Evolutionary conservation across 1,139 yeast genomes (phyloP).

Genomic region (Suhomyces guaymorum): DNA sequence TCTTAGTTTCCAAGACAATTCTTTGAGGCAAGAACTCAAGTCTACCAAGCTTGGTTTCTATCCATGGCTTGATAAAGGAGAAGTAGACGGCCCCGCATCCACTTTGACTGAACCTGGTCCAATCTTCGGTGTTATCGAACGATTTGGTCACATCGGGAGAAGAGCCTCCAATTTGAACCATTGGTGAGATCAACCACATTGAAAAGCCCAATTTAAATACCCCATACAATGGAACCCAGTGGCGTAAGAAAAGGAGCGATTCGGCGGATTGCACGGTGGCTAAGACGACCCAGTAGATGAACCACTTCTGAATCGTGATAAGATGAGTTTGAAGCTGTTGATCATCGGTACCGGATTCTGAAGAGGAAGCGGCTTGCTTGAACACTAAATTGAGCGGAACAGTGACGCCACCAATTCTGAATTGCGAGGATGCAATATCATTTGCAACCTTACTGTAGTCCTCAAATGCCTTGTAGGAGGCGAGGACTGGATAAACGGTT

Average conservation of each 20-base stretch:
- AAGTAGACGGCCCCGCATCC: constrained; percentile 46
- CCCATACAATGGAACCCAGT: constrained; percentile 51
- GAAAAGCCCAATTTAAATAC: constrained; percentile 42
- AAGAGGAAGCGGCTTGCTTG: constrained; percentile 18
- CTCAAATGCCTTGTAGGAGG: constrained; percentile 54
- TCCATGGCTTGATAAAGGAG: constrained; percentile 33
- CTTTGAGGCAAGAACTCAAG: constrained; percentile 6
- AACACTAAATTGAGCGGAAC: constrained; percentile 33
- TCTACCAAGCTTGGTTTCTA: constrained; percentile 23
- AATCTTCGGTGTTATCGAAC: constrained; percentile 19
- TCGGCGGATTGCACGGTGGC: constrained; percentile 38
- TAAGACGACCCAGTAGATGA: constrained; percentile 58
- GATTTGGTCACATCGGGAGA: constrained; percentile 1
- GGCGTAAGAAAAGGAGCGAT: constrained; percentile 32
- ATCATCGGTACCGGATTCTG: constrained; percentile 14
- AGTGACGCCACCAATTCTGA: constrained; percentile 38
- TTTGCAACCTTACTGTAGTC: constrained; percentile 31
- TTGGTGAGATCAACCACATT: constrained; percentile 57
- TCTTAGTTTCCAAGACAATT: constrained; percentile 4
- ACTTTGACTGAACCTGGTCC: constrained; percentile 21
- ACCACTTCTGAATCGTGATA: constrained; percentile 54
- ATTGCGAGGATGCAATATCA: constrained; percentile 26
- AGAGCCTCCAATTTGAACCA: constrained; percentile 18
- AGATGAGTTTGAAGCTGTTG: constrained; percentile 29
- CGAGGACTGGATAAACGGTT: constrained; percentile 52